phyloP scores from a whole-genome alignment of 1,284 basidiomycete genomes.

The Jaminaea rosea region DNA sequence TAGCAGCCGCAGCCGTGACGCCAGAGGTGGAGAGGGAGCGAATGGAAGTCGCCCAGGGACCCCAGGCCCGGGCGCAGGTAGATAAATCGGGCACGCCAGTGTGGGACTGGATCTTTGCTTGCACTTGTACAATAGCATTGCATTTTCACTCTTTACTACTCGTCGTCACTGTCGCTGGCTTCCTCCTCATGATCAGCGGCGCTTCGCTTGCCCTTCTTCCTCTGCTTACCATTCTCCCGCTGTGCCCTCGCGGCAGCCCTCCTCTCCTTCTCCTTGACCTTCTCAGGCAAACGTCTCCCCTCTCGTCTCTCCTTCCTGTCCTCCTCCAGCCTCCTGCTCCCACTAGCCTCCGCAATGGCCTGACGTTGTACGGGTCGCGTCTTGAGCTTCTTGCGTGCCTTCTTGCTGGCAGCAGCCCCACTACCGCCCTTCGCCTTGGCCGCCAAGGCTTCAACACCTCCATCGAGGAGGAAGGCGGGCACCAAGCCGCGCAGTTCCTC shows the following conservation, averaged over 20 bases:
- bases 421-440: no score
- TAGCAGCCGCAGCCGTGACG: no score
- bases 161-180: background rate
- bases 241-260: no score
- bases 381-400: conserved; percentile 75
- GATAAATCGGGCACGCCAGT: no score
- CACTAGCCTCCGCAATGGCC: conserved; percentile 31
- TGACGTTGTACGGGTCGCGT: conserved; percentile 62
- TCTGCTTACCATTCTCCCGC: background rate
- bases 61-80: background rate
- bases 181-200: background rate
- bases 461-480: conserved; percentile 39
- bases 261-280: background rate
- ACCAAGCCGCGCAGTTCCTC: conserved; percentile 56
- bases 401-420: conserved; percentile 79
- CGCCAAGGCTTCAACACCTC: no score
- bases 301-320: background rate
- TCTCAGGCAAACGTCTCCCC: background rate
- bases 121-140: no score
- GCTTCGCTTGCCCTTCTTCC: no score
- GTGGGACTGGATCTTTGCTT: no score
- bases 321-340: conserved; percentile 6
- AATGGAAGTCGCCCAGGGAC: background rate
- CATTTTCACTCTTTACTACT: no score
- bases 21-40: background rate